Evolutionary conservation across 2,329 filamentous ascomycete species (phyloP).

Genomic region (Boeremia exigua): DNA sequence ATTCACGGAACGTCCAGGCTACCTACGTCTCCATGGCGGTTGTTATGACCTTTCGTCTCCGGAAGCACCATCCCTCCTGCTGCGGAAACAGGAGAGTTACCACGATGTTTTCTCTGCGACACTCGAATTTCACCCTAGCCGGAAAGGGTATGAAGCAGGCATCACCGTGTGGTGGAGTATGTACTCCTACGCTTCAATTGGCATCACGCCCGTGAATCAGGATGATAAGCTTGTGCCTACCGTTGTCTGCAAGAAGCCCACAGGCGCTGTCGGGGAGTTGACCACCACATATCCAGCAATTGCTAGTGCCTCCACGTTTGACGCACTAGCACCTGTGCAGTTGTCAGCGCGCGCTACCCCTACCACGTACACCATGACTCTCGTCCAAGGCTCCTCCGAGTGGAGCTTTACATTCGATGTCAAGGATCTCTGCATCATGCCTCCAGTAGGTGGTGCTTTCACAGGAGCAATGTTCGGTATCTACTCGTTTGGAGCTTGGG

Average conservation of each 20-base stretch:
- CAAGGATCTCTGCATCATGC: constrained; percentile 42
- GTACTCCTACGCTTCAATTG: constrained; percentile 53
- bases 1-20: constrained; percentile 52
- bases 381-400: constrained; percentile 14
- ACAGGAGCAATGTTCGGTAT: constrained; percentile 57
- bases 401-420: constrained; percentile 36
- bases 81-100: constrained; percentile 61
- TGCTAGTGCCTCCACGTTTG: constrained; percentile 32
- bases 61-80: constrained; percentile 58
- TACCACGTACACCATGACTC: constrained; percentile 6
- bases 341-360: constrained; percentile 8
- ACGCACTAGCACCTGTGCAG: background rate
- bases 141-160: constrained; percentile 58
- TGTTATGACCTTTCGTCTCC: constrained; percentile 60
- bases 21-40: constrained; percentile 59
- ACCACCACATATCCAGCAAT: constrained; percentile 22
- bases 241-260: constrained; percentile 20
- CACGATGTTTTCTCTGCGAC: constrained; percentile 52
- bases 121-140: constrained; percentile 56
- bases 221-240: background rate
- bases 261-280: constrained; percentile 26
- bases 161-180: constrained; percentile 63
- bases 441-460: constrained; percentile 51
- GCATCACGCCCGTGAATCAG: constrained; percentile 32
- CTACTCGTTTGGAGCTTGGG: constrained; percentile 52